Conservation (phyloP, 768 basidiomycete species). For the Naganishia friedmannii region DNA sequence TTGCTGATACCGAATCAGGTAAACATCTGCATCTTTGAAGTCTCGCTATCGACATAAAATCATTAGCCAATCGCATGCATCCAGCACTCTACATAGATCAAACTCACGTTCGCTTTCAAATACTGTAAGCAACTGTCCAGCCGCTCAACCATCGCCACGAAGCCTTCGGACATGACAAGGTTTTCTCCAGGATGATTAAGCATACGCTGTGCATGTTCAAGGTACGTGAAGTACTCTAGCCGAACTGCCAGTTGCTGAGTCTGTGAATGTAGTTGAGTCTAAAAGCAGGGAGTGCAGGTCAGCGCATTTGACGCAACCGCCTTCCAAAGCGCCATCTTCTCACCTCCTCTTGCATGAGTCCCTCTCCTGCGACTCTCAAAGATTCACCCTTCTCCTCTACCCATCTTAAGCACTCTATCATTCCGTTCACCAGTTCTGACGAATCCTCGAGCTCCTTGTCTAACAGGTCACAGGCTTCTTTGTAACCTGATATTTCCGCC, state of each 20-base stretch:
- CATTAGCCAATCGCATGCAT: too few relatives aligned
- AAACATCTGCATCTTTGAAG: constrained; percentile 87
- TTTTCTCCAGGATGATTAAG: constrained; percentile 90
- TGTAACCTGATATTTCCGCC: constrained; percentile 68
- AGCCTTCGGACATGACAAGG: constrained; percentile 83
- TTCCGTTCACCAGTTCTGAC: constrained; percentile 69
- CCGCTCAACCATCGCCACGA: constrained; percentile 92
- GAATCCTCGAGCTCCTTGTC: constrained; percentile 70
- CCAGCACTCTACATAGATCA: background rate
- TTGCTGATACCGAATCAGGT: constrained; percentile 94
- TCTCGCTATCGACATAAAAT: constrained; percentile 61
- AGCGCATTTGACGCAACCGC: background rate
- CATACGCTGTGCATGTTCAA: constrained; percentile 88
- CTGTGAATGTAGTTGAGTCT: constrained; percentile 70
- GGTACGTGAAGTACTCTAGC: constrained; percentile 88
- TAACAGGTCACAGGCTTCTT: constrained; percentile 72
- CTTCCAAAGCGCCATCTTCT: constrained; percentile 40
- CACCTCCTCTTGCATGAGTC: constrained; percentile 82
- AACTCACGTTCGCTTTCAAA: constrained; percentile 74
- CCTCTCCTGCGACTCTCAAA: constrained; percentile 85
- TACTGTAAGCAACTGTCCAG: constrained; percentile 93
- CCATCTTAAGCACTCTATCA: constrained; percentile 78
- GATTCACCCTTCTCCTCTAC: constrained; percentile 92
- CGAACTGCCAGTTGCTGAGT: constrained; percentile 48
- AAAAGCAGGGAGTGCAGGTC: constrained; percentile 59